Evolutionary conservation across 768 basidiomycete species (phyloP).

Genomic region (Mycena pura): DNA sequence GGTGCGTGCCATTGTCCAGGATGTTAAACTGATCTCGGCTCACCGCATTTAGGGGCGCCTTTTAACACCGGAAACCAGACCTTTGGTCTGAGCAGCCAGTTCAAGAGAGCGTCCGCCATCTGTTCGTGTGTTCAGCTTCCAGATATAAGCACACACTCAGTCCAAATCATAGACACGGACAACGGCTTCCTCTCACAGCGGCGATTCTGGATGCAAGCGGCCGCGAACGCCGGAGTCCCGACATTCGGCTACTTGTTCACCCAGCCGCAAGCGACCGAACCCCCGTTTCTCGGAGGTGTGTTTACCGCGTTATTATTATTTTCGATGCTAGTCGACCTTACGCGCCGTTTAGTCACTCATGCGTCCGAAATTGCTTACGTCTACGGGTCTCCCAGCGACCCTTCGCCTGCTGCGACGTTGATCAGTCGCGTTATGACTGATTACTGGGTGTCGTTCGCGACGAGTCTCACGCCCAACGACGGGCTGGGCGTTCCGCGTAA

Average conservation of each 20-base stretch:
- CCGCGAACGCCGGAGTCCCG: conserved; percentile 39
- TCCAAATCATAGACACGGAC: conserved; percentile 35
- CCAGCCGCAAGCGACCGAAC: conserved; percentile 33
- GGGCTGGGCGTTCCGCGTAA: conserved; percentile 43
- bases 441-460: conserved; percentile 55
- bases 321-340: background rate
- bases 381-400: conserved; percentile 32
- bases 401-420: conserved; percentile 6
- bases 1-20: too few relatives aligned
- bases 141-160: too few relatives aligned
- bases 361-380: conserved; percentile 39
- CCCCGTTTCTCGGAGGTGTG: conserved; percentile 40
- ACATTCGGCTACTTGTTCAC: conserved; percentile 49
- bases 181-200: conserved; percentile 33
- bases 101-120: conserved; percentile 40
- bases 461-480: conserved; percentile 52
- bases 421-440: conserved; percentile 48
- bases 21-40: too few relatives aligned
- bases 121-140: background rate
- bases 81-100: conserved; percentile 45
- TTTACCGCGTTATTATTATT: conserved; percentile 18
- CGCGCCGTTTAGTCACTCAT: conserved; percentile 36
- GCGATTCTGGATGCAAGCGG: conserved; percentile 42
- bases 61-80: conserved; percentile 47
- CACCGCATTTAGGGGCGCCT: too few relatives aligned